Evolutionary conservation across 345 rosid species (phyloP).

Genomic region (Ricinus communis): DNA sequence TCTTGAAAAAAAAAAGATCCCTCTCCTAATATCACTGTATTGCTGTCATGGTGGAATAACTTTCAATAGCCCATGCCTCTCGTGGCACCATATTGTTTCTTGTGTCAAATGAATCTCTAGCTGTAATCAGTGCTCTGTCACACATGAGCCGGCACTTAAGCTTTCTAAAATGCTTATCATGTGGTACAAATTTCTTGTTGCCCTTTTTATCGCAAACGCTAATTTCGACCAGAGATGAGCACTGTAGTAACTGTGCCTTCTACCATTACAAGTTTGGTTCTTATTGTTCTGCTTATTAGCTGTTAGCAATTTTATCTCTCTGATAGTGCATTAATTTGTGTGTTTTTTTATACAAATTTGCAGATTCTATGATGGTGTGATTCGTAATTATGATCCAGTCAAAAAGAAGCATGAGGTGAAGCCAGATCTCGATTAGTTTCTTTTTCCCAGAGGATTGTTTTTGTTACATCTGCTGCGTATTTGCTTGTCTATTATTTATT

Average conservation of each 20-base stretch:
- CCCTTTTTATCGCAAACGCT: background rate
- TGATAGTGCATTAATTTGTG: slow-evolving; percentile 6
- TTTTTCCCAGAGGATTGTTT: background rate
- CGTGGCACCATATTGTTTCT: too few relatives aligned
- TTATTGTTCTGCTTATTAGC: background rate
- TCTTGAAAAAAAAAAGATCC: too few relatives aligned
- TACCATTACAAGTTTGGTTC: too few relatives aligned
- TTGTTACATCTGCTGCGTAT: background rate
- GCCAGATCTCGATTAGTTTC: slow-evolving; percentile 10
- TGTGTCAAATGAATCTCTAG: background rate
- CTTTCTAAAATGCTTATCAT: background rate
- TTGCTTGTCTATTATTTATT: too few relatives aligned
- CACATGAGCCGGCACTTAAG: background rate
- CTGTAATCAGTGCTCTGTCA: background rate
- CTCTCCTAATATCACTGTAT: too few relatives aligned
- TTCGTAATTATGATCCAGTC: slow-evolving; percentile 53
- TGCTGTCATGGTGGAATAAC: too few relatives aligned
- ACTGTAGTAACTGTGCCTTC: background rate
- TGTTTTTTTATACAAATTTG: slow-evolving; percentile 20
- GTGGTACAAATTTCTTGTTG: background rate
- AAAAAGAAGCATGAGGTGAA: slow-evolving; percentile 82
- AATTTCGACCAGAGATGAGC: background rate
- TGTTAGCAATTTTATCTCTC: too few relatives aligned
- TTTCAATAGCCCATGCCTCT: too few relatives aligned
- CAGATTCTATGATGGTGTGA: slow-evolving; percentile 81